phyloP scores from a whole-genome alignment of 108 stramenopile species.

The Seminavis robusta region DNA sequence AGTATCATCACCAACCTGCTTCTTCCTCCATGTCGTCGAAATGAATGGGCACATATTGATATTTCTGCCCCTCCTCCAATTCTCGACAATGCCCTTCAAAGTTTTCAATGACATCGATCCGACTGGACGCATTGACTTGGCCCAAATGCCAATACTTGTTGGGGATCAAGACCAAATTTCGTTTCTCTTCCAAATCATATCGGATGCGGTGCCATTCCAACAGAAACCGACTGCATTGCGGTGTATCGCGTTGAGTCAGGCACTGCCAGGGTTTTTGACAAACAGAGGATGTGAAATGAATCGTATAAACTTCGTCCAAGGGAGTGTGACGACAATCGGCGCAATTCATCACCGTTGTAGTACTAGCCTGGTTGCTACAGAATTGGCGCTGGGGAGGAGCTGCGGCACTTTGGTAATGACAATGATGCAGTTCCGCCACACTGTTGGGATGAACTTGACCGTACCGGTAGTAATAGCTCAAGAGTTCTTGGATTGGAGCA shows the following conservation, averaged over 20 bases:
- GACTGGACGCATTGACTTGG: too few species aligned
- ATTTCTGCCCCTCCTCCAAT: too few species aligned
- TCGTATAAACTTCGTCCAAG: slow-evolving; percentile 64
- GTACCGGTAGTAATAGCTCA: slow-evolving; percentile 87
- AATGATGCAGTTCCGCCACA: slow-evolving; percentile 69
- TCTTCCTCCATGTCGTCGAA: too few species aligned
- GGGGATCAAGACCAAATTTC: too few species aligned
- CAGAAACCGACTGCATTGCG: slow-evolving; percentile 71
- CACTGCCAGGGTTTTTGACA: slow-evolving; percentile 95
- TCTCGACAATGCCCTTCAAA: too few species aligned
- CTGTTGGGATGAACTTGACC: slow-evolving; percentile 52
- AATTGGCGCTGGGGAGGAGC: slow-evolving; percentile 58
- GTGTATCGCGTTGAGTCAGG: too few species aligned
- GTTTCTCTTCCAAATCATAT: slow-evolving; percentile 60
- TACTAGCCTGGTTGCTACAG: slow-evolving; percentile 55
- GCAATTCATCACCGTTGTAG: slow-evolving; percentile 52
- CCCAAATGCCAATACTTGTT: too few species aligned
- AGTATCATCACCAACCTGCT: too few species aligned
- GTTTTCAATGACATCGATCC: too few species aligned
- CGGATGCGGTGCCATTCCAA: slow-evolving; percentile 72
- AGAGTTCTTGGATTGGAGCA: slow-evolving; percentile 78
- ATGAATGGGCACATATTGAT: too few species aligned
- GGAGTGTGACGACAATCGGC: slow-evolving; percentile 69
- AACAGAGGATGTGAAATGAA: slow-evolving; percentile 88
- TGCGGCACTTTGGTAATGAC: slow-evolving; percentile 63